A percentile compares a stretch with the other conserved stretches of the same genome.
These are phyloP conservation scores for Bruguiera sexangula DNA, from an alignment of 345 rosid species.

Conservation along the genomic window DNA sequence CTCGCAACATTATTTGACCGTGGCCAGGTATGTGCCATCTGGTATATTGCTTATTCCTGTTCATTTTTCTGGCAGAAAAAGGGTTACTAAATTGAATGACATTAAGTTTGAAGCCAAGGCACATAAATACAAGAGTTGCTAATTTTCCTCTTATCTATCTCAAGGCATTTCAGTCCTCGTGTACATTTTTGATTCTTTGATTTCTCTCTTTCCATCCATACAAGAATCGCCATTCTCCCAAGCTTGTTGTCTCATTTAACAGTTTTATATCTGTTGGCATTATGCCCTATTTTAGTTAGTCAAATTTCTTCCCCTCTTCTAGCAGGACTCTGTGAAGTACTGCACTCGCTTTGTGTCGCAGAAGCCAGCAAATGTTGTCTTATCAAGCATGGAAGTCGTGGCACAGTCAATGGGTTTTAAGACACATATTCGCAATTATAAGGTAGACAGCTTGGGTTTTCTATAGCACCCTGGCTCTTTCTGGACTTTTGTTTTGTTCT, in stretches of 20 bases:
- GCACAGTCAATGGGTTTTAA: conserved; percentile 98
- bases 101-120: not conserved
- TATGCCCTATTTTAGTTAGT: not conserved
- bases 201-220: not conserved
- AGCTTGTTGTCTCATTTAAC: no score
- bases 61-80: not conserved
- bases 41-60: conserved; percentile 4
- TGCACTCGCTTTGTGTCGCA: conserved; percentile 83
- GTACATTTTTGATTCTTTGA: not conserved
- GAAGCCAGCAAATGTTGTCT: conserved; percentile 80
- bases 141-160: not conserved
- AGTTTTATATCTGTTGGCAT: no score
- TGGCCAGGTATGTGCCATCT: conserved; percentile 54
- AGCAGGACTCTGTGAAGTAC: conserved; percentile 74
- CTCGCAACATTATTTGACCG: conserved; percentile 88
- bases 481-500: not conserved
- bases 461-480: not conserved
- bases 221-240: no score
- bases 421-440: conserved; percentile 92
- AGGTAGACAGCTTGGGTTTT: conserved; percentile 41
- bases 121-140: not conserved
- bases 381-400: conserved; percentile 96
- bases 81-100: not conserved
- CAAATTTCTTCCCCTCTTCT: conserved; percentile 9
- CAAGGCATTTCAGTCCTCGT: not conserved